These are phyloP conservation scores for Yamadazyma dushanensis DNA, from an alignment of 1,139 yeast species.

Conservation along the genomic window DNA sequence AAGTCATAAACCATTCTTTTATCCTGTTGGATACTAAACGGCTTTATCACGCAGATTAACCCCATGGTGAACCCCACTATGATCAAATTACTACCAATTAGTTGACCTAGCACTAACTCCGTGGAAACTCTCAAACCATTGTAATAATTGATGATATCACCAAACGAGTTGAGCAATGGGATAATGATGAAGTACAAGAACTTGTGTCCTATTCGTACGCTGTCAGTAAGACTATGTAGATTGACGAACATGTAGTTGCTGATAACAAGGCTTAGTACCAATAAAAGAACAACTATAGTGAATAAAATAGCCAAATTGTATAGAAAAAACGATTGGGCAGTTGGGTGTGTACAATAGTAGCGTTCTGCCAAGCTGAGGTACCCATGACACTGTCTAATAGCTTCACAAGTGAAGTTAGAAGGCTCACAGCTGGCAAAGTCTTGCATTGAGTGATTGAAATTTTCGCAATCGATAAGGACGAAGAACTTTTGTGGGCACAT, in stretches of 20 bases:
- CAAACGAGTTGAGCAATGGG: slow-evolving; percentile 42
- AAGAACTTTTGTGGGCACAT: background rate
- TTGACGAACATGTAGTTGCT: slow-evolving; percentile 36
- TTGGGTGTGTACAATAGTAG: slow-evolving; percentile 13
- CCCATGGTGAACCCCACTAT: slow-evolving; percentile 41
- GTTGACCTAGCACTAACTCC: slow-evolving; percentile 42
- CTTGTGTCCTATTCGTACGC: slow-evolving; percentile 29
- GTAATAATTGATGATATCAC: slow-evolving; percentile 41
- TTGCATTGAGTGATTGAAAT: background rate
- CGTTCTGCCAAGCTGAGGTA: slow-evolving; percentile 13
- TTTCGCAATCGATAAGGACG: slow-evolving; percentile 5
- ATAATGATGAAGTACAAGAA: slow-evolving; percentile 37
- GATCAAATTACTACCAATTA: slow-evolving; percentile 39
- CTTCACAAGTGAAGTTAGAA: slow-evolving; percentile 12
- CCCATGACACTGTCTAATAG: slow-evolving; percentile 9
- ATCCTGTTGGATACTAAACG: slow-evolving; percentile 23
- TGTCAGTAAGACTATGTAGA: slow-evolving; percentile 28
- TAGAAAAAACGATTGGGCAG: background rate
- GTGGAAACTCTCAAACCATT: slow-evolving; percentile 30
- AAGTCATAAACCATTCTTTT: slow-evolving; percentile 30
- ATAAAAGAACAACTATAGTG: slow-evolving; percentile 8
- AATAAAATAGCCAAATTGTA: slow-evolving; percentile 12
- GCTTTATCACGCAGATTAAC: slow-evolving; percentile 27
- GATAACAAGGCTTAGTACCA: slow-evolving; percentile 33
- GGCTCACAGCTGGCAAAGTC: slow-evolving; percentile 8